Evolutionary conservation across 176 grass and related monocot genomes (phyloP).

Genomic region (Bothriochloa decipiens): DNA sequence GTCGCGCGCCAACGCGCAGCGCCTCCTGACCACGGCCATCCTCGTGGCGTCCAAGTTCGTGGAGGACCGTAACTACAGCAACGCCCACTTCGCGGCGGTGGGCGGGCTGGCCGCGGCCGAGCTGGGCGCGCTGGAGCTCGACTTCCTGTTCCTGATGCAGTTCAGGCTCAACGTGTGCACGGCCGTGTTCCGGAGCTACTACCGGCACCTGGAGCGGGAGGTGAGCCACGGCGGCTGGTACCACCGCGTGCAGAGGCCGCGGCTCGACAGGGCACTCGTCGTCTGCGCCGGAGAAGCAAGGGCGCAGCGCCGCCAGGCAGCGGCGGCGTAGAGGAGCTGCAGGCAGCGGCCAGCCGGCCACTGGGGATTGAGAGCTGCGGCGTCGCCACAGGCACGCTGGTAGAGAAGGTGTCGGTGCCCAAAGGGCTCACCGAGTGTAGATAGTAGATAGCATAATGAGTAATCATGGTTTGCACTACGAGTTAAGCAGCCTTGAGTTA

Average conservation of each 20-base stretch:
- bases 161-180: constrained; percentile 83
- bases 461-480: no score
- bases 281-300: constrained; percentile 44
- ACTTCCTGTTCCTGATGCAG: constrained; percentile 86
- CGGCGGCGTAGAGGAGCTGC: constrained; percentile 22
- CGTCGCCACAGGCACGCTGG: background rate
- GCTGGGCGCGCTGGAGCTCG: constrained; percentile 66
- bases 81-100: constrained; percentile 80
- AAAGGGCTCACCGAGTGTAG: constrained; percentile 7
- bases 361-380: background rate
- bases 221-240: constrained; percentile 67
- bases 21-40: constrained; percentile 71
- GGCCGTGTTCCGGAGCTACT: constrained; percentile 77
- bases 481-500: background rate
- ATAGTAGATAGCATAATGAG: background rate
- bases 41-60: constrained; percentile 94
- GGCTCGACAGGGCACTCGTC: constrained; percentile 47
- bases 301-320: constrained; percentile 24
- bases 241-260: constrained; percentile 61
- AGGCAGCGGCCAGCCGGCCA: background rate
- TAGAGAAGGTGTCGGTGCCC: constrained; percentile 7
- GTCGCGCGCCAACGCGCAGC: constrained; percentile 65
- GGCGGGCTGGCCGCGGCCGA: constrained; percentile 67
- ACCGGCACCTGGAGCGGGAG: constrained; percentile 88
- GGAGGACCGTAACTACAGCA: constrained; percentile 86